These are phyloP conservation scores for Cystobasidium pallidum DNA, from an alignment of 1,284 basidiomycete genomes.

Conservation along the genomic window DNA sequence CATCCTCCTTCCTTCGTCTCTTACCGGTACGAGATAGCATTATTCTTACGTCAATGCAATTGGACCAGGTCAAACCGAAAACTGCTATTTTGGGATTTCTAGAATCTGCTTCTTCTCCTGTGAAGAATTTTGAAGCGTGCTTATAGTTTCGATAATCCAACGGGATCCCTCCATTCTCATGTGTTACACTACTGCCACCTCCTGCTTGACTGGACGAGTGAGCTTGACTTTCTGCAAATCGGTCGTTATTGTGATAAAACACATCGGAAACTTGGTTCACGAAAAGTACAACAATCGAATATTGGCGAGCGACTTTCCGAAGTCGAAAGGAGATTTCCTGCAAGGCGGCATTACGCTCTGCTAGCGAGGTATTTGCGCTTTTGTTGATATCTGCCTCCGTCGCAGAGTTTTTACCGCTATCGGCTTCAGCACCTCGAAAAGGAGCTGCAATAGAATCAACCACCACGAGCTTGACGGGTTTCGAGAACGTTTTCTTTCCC, in stretches of 20 bases:
- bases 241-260: constrained; percentile 22
- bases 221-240: constrained; percentile 15
- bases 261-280: constrained; percentile 46
- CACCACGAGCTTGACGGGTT: constrained; percentile 37
- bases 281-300: constrained; percentile 30
- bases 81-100: constrained; percentile 38
- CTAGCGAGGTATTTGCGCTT: constrained; percentile 18
- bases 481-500: neutral
- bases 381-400: constrained; percentile 8
- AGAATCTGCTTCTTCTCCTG: constrained; percentile 24
- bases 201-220: neutral
- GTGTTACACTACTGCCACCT: neutral
- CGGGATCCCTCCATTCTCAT: constrained; percentile 27
- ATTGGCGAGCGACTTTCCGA: constrained; percentile 22
- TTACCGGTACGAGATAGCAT: constrained; percentile 38
- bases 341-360: constrained; percentile 33
- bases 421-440: constrained; percentile 35
- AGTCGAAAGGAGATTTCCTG: constrained; percentile 21
- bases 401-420: neutral
- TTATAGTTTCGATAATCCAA: constrained; percentile 31
- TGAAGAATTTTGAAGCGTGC: constrained; percentile 32
- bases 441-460: constrained; percentile 45
- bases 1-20: constrained; percentile 12
- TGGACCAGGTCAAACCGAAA: constrained; percentile 44
- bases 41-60: constrained; percentile 40